Evolutionary conservation across 78 protist genomes (phyloP).

Genomic region (Planoprotostelium fungivorum): DNA sequence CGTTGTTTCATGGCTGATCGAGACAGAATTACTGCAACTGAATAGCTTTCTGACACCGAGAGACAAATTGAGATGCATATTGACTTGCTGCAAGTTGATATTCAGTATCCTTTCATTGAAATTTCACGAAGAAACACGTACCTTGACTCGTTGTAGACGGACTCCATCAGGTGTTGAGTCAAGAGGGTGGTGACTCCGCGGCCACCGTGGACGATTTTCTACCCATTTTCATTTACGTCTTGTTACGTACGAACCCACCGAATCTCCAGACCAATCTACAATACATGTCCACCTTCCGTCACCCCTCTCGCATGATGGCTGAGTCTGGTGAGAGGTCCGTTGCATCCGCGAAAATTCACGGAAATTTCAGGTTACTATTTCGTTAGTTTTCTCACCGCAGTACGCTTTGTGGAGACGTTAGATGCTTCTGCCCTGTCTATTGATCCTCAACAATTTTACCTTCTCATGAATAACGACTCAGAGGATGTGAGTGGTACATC

Average conservation of each 20-base stretch:
- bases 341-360: not conserved
- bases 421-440: not conserved
- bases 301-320: not conserved
- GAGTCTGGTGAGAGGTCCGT: not conserved
- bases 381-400: not conserved
- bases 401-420: not conserved
- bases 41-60: not conserved
- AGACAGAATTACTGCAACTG: not conserved
- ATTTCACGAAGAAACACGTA: too few relatives aligned
- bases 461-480: not conserved
- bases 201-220: not conserved
- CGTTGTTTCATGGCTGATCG: not conserved
- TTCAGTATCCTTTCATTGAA: not conserved
- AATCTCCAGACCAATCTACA: not conserved
- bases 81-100: not conserved
- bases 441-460: not conserved
- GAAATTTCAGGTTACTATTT: not conserved
- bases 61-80: not conserved
- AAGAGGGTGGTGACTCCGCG: not conserved
- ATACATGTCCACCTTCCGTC: not conserved
- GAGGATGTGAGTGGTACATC: too few relatives aligned
- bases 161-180: not conserved
- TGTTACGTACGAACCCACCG: not conserved
- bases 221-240: not conserved
- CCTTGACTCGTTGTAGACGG: too few relatives aligned